phyloP scores from a whole-genome alignment of 257 asterid genomes.

The Cruciata laevipes region DNA sequence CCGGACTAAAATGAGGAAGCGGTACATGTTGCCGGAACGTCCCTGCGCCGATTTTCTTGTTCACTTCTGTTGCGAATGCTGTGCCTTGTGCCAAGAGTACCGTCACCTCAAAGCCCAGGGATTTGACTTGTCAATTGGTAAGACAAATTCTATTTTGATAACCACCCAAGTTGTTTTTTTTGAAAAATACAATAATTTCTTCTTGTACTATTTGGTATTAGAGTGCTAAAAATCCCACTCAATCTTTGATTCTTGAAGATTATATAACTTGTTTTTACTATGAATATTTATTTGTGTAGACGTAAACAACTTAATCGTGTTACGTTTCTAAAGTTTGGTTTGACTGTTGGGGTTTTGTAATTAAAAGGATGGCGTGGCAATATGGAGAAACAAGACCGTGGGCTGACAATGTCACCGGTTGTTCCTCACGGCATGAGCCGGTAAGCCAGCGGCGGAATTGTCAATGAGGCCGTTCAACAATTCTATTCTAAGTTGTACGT shows the following conservation, averaged over 20 bases:
- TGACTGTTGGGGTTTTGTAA: background rate
- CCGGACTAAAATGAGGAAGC: conserved; percentile 13
- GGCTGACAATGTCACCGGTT: conserved; percentile 5
- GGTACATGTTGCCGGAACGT: conserved; percentile 7
- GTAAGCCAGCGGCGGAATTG: background rate
- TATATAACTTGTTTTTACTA: background rate
- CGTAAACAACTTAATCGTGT: background rate
- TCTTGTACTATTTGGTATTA: no score
- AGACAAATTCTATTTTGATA: no score
- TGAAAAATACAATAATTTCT: no score
- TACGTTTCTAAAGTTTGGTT: background rate
- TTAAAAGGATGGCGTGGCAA: conserved; percentile 19
- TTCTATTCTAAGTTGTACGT: no score
- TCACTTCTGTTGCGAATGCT: conserved; percentile 14
- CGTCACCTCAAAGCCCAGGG: conserved; percentile 14
- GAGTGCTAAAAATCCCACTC: no score
- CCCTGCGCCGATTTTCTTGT: conserved; percentile 14
- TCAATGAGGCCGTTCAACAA: background rate
- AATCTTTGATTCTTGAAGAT: no score
- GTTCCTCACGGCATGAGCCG: conserved; percentile 12
- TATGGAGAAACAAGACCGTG: conserved; percentile 11
- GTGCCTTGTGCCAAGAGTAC: conserved; percentile 17
- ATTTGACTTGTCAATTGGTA: conserved; percentile 14
- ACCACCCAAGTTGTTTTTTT: no score
- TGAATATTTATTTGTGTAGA: background rate